phyloP scores from a whole-genome alignment of 306 rosid genomes.

The Rosa chinensis region DNA sequence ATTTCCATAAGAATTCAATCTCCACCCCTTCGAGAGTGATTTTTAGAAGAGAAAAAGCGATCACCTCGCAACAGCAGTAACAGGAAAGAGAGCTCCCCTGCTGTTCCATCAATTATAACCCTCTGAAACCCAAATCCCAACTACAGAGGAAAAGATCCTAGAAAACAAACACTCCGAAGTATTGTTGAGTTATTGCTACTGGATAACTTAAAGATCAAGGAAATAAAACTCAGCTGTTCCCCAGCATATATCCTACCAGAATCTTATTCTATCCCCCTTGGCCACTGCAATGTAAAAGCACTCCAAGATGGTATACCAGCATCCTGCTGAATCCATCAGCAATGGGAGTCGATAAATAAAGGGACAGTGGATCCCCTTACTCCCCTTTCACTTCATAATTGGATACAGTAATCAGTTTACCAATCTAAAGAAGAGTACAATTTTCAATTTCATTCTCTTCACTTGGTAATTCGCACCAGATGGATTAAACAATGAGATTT shows the following conservation, averaged over 20 bases:
- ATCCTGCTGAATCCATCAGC: not conserved
- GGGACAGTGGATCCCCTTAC: not conserved
- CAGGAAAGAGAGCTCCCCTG: not conserved
- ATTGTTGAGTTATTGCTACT: not conserved
- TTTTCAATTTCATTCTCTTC: not conserved
- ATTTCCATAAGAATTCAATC: not conserved
- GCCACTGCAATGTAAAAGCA: not conserved
- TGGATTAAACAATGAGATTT: not conserved
- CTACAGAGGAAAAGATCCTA: not conserved
- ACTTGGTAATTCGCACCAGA: not conserved
- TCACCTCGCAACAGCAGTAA: not conserved
- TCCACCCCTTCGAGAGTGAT: not conserved
- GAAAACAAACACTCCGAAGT: not conserved
- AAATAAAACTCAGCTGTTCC: not conserved
- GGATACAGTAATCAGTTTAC: not conserved
- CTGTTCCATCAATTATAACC: not conserved
- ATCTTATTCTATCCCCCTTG: not conserved
- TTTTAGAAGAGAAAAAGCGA: not conserved
- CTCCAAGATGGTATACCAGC: not conserved
- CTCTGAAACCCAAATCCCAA: not conserved
- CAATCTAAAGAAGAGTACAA: not conserved
- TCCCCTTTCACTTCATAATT: not conserved
- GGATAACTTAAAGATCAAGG: not conserved
- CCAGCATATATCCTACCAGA: not conserved
- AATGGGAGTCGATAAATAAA: not conserved